Conservation (phyloP, 495 filamentous ascomycete species). For the Clohesyomyces aquaticus region DNA sequence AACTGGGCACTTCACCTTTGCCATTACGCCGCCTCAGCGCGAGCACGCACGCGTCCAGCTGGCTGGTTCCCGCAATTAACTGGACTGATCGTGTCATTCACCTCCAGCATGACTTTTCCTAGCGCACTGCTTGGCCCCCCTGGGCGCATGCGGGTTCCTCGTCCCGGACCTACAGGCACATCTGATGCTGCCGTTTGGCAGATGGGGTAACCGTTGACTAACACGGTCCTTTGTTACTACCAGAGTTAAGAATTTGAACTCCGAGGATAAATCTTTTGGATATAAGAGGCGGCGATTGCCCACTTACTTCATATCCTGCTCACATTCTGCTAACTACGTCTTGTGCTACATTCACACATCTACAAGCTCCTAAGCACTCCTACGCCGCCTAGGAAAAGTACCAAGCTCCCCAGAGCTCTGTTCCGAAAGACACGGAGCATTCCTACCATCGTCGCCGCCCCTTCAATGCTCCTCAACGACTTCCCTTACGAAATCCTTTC, state of each 20-base stretch:
- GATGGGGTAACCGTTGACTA: conserved; percentile 22
- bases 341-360: not conserved
- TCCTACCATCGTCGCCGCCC: conserved; percentile 1
- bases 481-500: conserved; percentile 58
- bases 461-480: conserved; percentile 51
- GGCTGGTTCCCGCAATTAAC: conserved; percentile 15
- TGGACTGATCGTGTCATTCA: conserved; percentile 25
- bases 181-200: conserved; percentile 3
- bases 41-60: conserved; percentile 5
- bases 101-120: conserved; percentile 25
- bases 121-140: conserved; percentile 20
- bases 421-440: conserved; percentile 11
- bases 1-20: not conserved
- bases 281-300: conserved; percentile 19
- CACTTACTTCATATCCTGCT: conserved; percentile 4
- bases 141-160: not conserved
- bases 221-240: conserved; percentile 28
- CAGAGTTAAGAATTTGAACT: not conserved
- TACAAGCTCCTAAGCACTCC: conserved; percentile 10
- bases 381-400: not conserved
- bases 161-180: not conserved
- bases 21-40: conserved; percentile 12
- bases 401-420: conserved; percentile 2
- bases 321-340: not conserved
- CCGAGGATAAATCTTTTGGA: not conserved